phyloP scores from a whole-genome alignment of 306 rosid genomes.

The Cucumis hystrix region DNA sequence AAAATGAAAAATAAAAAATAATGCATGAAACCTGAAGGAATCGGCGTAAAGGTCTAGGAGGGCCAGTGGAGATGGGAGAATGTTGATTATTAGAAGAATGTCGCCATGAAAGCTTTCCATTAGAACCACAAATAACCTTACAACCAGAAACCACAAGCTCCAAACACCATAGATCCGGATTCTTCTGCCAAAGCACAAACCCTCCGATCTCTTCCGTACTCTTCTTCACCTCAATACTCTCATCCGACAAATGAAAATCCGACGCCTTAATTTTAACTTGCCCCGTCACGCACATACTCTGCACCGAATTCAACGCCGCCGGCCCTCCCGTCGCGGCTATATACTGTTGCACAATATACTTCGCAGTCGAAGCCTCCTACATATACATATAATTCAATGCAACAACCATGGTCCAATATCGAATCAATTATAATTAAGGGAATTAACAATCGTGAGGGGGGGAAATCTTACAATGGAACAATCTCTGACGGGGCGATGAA shows the following conservation, averaged over 20 bases:
- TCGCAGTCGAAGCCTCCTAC: conserved; percentile 93
- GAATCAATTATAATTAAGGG: no score
- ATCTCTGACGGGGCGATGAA: conserved; percentile 77
- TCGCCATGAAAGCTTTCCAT: conserved; percentile 80
- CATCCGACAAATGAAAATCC: conserved; percentile 54
- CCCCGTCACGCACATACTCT: conserved; percentile 79
- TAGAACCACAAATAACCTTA: conserved; percentile 71
- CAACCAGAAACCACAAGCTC: conserved; percentile 72
- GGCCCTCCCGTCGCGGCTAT: conserved; percentile 94
- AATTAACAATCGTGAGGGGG: no score
- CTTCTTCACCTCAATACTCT: conserved; percentile 46
- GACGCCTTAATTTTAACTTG: conserved; percentile 65
- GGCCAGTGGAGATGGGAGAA: conserved; percentile 47
- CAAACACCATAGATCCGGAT: conserved; percentile 77
- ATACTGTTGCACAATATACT: conserved; percentile 84
- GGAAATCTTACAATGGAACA: conserved; percentile 48
- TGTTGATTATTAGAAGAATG: conserved; percentile 83
- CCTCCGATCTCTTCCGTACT: conserved; percentile 56
- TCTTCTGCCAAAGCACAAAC: conserved; percentile 82
- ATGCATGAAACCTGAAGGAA: conserved; percentile 34
- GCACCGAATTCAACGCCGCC: conserved; percentile 58
- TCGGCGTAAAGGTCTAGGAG: conserved; percentile 87
- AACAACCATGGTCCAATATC: no score
- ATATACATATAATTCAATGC: no score
- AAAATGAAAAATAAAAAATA: no score